Base-by-base conservation (phyloP, 2,329 filamentous ascomycete genomes). In the Xylogone sp. region DNA sequence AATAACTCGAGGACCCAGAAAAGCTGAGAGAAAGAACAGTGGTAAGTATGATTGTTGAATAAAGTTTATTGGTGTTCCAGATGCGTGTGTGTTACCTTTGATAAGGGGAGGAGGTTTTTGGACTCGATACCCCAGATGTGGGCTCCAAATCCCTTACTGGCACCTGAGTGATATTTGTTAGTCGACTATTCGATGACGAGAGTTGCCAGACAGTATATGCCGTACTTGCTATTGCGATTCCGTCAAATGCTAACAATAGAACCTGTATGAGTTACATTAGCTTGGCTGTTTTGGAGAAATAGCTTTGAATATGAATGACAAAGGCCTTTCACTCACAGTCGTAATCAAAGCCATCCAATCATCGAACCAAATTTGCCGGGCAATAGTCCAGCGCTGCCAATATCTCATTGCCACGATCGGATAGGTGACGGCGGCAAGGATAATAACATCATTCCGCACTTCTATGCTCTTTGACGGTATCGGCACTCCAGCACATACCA, bases 291-390 rank as follows among this genome's bases (percentile, higher is more conserved):
- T 27, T 10, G 10, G 10, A 10, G 24, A 27, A 27, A 10, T 6
- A 27, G 10, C 24, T 27, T 27, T 27, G 10, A 27, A 27, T 27
- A 27, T 27, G 24, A 10, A 10, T 27, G 10, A 27, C 6, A 27
- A 10, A 27, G 5, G 24, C 24, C 24, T 10, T 5, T 27, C 24
- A 53, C 56, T 47, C 24, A 60, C 56, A 39, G 50, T 48, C n/a
- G 53, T 48, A 22, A 49, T 12, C 5, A 55, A n/a, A 10, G 59
- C 55, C 8, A 45, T 44, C 52, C 53, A 59, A 46, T 60, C 58
- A 51, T 60, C 58, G 53, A 52, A 56, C 55, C 55, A 59, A 16
- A 59, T 7, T 24, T 34, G 51, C 1, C 24, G 21, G 4, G 52
- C 39, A 21, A 60, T 49, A 9, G 53, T 29, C 8, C 43, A 44